Evolutionary conservation across 495 filamentous ascomycete genomes (phyloP).

Genomic region (Chaetomium cochliodes): DNA sequence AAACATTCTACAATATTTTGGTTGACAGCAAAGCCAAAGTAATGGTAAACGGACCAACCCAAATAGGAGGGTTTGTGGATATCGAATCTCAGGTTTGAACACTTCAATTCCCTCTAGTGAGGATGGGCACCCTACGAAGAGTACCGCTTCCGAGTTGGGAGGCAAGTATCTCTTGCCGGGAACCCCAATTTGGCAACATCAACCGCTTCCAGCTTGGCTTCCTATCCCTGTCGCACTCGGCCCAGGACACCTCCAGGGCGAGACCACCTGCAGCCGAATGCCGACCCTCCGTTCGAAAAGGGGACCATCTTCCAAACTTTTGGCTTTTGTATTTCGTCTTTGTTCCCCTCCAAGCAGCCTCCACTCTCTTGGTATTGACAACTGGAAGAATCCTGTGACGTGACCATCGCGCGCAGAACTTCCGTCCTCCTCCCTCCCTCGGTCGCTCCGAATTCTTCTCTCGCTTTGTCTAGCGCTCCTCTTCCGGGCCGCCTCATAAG

Average conservation of each 20-base stretch:
- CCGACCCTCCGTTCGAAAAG: slow-evolving; percentile 31
- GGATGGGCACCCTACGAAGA: neutral
- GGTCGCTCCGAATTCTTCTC: neutral
- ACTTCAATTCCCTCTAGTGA: neutral
- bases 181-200: neutral
- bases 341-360: slow-evolving; percentile 3
- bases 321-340: slow-evolving; percentile 12
- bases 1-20: neutral
- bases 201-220: slow-evolving; percentile 16
- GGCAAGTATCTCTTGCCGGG: neutral
- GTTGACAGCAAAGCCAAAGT: neutral
- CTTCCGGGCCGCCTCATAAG: neutral
- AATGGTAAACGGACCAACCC: neutral
- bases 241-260: slow-evolving; percentile 16
- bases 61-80: neutral
- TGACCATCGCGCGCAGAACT: neutral
- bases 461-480: slow-evolving; percentile 5
- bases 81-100: neutral
- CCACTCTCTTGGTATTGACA: neutral
- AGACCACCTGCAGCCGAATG: slow-evolving; percentile 34
- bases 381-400: neutral
- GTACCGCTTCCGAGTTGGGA: neutral
- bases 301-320: slow-evolving; percentile 20
- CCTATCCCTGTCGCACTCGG: slow-evolving; percentile 29
- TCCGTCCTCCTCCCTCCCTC: neutral